Conservation (phyloP, 805 yeast species). For the Wickerhamomyces hampshirensis region DNA sequence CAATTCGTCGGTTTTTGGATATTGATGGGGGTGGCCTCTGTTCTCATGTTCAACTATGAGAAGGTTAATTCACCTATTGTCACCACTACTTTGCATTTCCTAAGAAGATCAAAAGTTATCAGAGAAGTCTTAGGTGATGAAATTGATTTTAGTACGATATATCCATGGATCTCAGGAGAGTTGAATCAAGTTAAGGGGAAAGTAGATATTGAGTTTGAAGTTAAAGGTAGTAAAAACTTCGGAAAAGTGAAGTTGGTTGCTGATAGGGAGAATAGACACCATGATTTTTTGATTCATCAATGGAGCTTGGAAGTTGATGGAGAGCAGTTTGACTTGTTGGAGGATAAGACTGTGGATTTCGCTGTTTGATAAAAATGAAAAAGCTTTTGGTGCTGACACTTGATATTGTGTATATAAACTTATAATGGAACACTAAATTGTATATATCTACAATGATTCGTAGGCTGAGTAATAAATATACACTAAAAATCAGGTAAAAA, state of each 20-base stretch:
- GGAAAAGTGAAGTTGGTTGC: slow-evolving; percentile 63
- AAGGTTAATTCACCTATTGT: slow-evolving; percentile 87
- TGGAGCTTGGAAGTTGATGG: slow-evolving; percentile 56
- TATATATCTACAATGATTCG: too few species aligned
- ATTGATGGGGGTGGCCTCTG: slow-evolving; percentile 49
- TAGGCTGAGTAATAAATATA: background rate
- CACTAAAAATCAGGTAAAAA: background rate
- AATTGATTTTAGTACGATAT: slow-evolving; percentile 64
- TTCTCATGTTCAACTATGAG: slow-evolving; percentile 86
- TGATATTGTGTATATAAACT: too few species aligned
- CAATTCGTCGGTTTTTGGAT: slow-evolving; percentile 52
- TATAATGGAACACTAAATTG: too few species aligned
- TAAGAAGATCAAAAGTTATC: slow-evolving; percentile 70
- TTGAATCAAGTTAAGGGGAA: slow-evolving; percentile 79
- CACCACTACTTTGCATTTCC: slow-evolving; percentile 76
- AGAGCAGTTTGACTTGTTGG: slow-evolving; percentile 41
- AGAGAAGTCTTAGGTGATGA: slow-evolving; percentile 64
- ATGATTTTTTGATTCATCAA: slow-evolving; percentile 52
- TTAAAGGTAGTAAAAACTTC: slow-evolving; percentile 60
- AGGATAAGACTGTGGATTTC: slow-evolving; percentile 38
- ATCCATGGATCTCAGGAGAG: slow-evolving; percentile 89
- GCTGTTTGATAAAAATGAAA: slow-evolving; percentile 18
- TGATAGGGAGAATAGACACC: slow-evolving; percentile 53
- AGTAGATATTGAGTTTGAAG: slow-evolving; percentile 67
- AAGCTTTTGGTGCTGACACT: too few species aligned